These are phyloP conservation scores for Chalaropsis thielavioides DNA, from an alignment of 2,329 filamentous ascomycete species.

Conservation along the genomic window DNA sequence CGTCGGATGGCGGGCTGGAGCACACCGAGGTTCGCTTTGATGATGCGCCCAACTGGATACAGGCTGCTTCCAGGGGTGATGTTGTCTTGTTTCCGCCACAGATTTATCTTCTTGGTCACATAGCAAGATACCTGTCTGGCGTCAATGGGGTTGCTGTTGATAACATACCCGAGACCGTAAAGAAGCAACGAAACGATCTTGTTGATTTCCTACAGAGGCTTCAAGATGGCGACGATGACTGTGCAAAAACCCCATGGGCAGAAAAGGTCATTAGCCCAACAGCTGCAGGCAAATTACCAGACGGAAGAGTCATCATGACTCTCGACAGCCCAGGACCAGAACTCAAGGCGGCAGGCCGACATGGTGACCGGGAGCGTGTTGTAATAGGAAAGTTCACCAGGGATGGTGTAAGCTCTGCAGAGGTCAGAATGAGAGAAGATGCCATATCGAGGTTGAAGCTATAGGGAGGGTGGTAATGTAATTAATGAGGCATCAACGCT, in stretches of 20 bases:
- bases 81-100: conserved; percentile 88
- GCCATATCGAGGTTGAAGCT: conserved; percentile 3
- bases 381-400: conserved; percentile 27
- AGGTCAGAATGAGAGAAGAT: conserved; percentile 6
- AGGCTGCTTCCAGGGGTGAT: conserved; percentile 44
- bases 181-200: conserved; percentile 36
- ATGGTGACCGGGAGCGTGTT: conserved; percentile 45
- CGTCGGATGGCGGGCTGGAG: conserved; percentile 53
- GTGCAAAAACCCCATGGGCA: conserved; percentile 37
- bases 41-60: conserved; percentile 53
- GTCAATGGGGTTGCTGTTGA: not conserved
- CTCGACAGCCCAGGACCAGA: conserved; percentile 46
- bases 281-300: conserved; percentile 32
- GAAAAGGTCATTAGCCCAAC: conserved; percentile 49
- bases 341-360: conserved; percentile 32
- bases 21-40: conserved; percentile 67
- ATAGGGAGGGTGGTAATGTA: not conserved
- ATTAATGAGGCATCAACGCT: not conserved
- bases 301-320: conserved; percentile 37
- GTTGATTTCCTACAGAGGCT: conserved; percentile 30
- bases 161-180: conserved; percentile 31
- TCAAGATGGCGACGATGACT: conserved; percentile 28
- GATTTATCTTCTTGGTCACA: conserved; percentile 52
- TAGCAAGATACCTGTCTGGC: conserved; percentile 29
- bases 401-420: conserved; percentile 1